Percentiles rank a stretch among this genome's conserved stretches.
Conservation (phyloP, 2,329 filamentous ascomycete genomes). For the Fusarium xylarioides region DNA sequence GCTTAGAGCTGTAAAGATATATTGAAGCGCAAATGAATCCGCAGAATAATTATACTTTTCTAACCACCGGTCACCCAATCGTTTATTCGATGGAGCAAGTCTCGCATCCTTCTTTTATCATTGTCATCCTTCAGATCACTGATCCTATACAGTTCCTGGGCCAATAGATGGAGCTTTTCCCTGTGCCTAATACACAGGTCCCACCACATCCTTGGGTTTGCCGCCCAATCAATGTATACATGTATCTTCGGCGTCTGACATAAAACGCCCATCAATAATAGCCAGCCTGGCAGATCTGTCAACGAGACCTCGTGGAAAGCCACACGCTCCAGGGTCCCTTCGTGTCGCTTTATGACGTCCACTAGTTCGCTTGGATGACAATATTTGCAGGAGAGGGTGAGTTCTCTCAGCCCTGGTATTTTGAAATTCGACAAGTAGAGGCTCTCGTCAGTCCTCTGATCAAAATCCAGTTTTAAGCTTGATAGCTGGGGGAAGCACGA, state of each 20-base stretch:
- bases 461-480: background rate
- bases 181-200: background rate
- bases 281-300: background rate
- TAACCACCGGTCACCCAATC: background rate
- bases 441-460: accelerated
- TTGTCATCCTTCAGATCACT: background rate
- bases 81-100: background rate
- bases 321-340: background rate
- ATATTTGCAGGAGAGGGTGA: background rate
- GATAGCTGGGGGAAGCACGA: background rate
- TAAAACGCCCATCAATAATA: background rate
- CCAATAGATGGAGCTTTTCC: background rate
- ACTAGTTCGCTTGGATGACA: background rate
- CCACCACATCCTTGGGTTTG: background rate
- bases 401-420: background rate
- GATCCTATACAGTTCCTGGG: background rate
- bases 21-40: background rate
- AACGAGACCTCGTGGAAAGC: background rate
- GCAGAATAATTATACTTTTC: background rate
- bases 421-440: background rate
- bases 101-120: background rate
- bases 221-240: background rate
- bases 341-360: background rate
- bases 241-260: background rate
- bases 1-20: too few species aligned